Base-by-base conservation (phyloP, 805 yeast genomes). In the Grigorovia transvaalensis region DNA sequence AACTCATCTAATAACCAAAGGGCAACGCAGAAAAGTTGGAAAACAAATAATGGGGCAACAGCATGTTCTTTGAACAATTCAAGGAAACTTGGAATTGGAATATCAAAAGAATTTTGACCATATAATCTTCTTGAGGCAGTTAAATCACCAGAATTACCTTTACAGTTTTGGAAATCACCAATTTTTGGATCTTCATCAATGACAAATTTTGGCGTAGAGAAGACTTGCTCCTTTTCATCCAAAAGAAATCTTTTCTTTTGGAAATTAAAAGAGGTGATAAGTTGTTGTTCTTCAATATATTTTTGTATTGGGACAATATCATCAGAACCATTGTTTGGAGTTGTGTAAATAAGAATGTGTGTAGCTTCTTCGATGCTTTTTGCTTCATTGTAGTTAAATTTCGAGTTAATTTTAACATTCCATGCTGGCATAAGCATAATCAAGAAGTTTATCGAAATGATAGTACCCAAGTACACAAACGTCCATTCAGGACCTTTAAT, bases 11-110 rank as follows among this genome's bases (percentile, higher is more conserved):
- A 79, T 64, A 88, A 78, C 97, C 98, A 93, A 56, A 93, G 74
- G 4, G 91, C 95, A 53, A 91, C 95, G 65, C 97, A 90, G 68
- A 93, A 93, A 52, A 93, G 76, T 73, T 93, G 99, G 74, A 93
- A 93, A 27, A 93, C 96, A 61, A 93, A 93, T 68, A 93, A 88
- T 12, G 99, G 99, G 13, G 99, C 98, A 43, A 93, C 90, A 11
- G 98, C 98, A 67, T 93, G 99, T 70, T 93, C 98, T 64, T 88
- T 84, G 74, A 93, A 93, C 61, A 93, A 75, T 68, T 91, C 98
- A 52, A 78, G 56, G 61, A 93, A 91, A 0, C 96, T 80, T 49
- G 99, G 99, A 51, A 93, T 78, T 33, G 99, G 99, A 58, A 93
- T 91, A 64, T 93, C 99, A 65, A 93, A 93, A 58, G 78, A 78